These are phyloP conservation scores for Penicillium verrucosum DNA, from an alignment of 2,329 filamentous ascomycete species.

Conservation along the genomic window DNA sequence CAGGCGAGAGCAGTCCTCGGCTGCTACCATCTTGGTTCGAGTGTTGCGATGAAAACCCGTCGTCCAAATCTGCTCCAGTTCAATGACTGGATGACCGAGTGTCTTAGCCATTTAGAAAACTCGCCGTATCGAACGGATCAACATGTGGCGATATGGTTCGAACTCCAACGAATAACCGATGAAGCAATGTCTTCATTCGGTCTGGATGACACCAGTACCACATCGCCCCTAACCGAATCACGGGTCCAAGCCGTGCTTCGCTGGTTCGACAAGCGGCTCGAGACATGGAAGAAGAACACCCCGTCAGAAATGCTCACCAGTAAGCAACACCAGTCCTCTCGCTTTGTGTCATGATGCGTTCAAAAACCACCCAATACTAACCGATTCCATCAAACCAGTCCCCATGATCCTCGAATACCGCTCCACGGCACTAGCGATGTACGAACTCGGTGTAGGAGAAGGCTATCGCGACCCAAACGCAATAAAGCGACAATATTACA, in stretches of 20 bases:
- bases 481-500: constrained; percentile 34
- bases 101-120: constrained; percentile 28
- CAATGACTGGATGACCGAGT: constrained; percentile 38
- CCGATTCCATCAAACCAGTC: constrained; percentile 9
- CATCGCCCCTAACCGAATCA: constrained; percentile 31
- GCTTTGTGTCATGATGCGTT: not conserved
- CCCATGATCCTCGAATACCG: constrained; percentile 33
- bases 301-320: constrained; percentile 30
- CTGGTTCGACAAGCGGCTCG: constrained; percentile 38
- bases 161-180: constrained; percentile 34
- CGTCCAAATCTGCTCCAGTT: constrained; percentile 35
- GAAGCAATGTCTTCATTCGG: constrained; percentile 37
- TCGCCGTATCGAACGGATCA: constrained; percentile 32
- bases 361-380: not conserved
- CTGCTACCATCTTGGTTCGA: constrained; percentile 36
- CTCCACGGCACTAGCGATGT: constrained; percentile 31
- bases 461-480: constrained; percentile 37
- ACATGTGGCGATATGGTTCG: constrained; percentile 35
- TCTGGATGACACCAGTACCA: constrained; percentile 35
- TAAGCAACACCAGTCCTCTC: constrained; percentile 11
- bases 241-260: constrained; percentile 34
- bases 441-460: constrained; percentile 35
- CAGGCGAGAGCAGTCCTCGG: constrained; percentile 34
- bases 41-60: constrained; percentile 38
- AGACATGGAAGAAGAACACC: constrained; percentile 31